Conservation (phyloP, 2,329 filamentous ascomycete species). For the Annulohypoxylon truncatum region DNA sequence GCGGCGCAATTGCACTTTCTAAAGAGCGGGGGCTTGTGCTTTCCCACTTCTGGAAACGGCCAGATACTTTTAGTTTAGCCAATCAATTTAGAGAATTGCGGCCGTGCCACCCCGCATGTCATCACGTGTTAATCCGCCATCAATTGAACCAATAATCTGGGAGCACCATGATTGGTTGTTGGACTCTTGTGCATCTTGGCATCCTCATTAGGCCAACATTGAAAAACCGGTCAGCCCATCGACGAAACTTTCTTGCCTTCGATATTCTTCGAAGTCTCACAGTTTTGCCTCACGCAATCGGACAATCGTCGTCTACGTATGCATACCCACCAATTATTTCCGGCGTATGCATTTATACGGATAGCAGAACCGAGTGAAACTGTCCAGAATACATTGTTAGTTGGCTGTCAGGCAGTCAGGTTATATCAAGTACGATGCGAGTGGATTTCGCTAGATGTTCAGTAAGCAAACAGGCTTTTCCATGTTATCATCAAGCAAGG, state of each 20-base stretch:
- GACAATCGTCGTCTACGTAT: slow-evolving; percentile 7
- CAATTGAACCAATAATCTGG: slow-evolving; percentile 36
- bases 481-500: slow-evolving; percentile 1
- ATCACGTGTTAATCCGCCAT: slow-evolving; percentile 37
- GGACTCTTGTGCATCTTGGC: slow-evolving; percentile 25
- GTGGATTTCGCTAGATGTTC: not conserved
- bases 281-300: slow-evolving; percentile 16
- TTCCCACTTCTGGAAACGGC: slow-evolving; percentile 38
- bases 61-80: slow-evolving; percentile 20
- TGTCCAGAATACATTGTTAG: too few relatives aligned
- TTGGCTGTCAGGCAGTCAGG: not conserved
- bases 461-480: not conserved
- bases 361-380: slow-evolving; percentile 12
- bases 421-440: not conserved
- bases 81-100: slow-evolving; percentile 9
- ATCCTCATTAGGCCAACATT: slow-evolving; percentile 1
- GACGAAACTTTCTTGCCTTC: slow-evolving; percentile 10
- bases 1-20: slow-evolving; percentile 15
- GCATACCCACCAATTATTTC: not conserved
- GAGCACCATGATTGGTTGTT: slow-evolving; percentile 30
- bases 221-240: slow-evolving; percentile 21
- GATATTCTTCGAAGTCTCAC: slow-evolving; percentile 11
- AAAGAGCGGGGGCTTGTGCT: slow-evolving; percentile 9
- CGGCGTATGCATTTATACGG: slow-evolving; percentile 3
- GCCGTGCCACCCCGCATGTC: slow-evolving; percentile 35